These are phyloP conservation scores for Podaxis sp. DNA, from an alignment of 768 basidiomycete species.

Conservation along the genomic window DNA sequence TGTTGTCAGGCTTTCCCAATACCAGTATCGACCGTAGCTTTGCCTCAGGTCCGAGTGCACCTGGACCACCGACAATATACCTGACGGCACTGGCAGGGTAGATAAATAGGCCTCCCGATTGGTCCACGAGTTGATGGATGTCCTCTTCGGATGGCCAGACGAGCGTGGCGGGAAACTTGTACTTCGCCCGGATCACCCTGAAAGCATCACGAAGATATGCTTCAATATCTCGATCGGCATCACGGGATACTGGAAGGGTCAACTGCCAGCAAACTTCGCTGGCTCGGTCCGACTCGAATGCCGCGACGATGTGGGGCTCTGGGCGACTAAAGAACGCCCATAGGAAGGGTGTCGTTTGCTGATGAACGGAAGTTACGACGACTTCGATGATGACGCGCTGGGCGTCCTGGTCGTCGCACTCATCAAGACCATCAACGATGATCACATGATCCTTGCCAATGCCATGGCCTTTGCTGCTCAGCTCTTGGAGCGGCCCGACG, in stretches of 20 bases:
- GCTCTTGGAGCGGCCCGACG: neutral
- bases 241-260: neutral
- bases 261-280: neutral
- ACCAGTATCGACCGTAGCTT: neutral
- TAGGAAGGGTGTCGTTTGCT: conserved; percentile 17
- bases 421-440: conserved; percentile 29
- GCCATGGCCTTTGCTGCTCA: neutral
- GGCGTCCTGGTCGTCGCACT: conserved; percentile 20
- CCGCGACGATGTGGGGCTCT: conserved; percentile 21
- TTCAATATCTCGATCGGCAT: conserved; percentile 5
- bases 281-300: conserved; percentile 4
- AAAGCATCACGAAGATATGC: neutral
- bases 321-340: conserved; percentile 22
- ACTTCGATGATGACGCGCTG: conserved; percentile 15
- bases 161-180: neutral
- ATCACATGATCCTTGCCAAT: neutral
- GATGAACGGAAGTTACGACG: conserved; percentile 1
- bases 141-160: neutral
- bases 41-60: neutral
- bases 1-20: neutral
- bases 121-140: neutral
- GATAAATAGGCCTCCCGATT: neutral
- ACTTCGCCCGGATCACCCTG: neutral
- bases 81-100: neutral
- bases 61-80: neutral